A percentile compares a stretch with the other conserved stretches of the same genome.
Conservation (phyloP, 768 basidiomycete species). For the Naematelia aurantialba region DNA sequence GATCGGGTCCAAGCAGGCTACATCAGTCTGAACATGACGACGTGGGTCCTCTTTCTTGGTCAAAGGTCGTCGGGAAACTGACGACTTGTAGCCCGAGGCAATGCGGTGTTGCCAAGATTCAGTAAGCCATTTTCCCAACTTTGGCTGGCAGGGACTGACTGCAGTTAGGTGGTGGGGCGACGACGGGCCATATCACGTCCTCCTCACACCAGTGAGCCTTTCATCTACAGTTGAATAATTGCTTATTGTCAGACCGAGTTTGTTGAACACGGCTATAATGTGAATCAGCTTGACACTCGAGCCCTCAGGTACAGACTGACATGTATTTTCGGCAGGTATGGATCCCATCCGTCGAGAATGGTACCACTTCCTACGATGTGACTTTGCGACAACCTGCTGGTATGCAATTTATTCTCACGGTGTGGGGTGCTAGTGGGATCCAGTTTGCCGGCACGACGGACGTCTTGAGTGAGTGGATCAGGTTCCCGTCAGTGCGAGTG, state of each 20-base stretch:
- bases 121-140: conserved; percentile 9
- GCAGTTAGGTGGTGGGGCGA: conserved; percentile 36
- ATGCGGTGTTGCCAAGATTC: conserved; percentile 24
- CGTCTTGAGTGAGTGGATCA: conserved; percentile 32
- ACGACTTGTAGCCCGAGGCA: conserved; percentile 9
- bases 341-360: conserved; percentile 30
- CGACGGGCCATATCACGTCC: conserved; percentile 41
- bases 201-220: conserved; percentile 39
- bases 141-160: conserved; percentile 1
- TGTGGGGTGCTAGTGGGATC: conserved; percentile 44
- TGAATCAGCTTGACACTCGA: conserved; percentile 8
- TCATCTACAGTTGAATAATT: background rate
- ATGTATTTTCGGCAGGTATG: conserved; percentile 32
- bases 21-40: conserved; percentile 25
- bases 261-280: conserved; percentile 41
- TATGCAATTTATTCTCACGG: conserved; percentile 30
- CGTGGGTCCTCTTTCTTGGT: conserved; percentile 15
- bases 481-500: background rate
- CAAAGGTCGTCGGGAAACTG: background rate
- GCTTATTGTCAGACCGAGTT: conserved; percentile 26
- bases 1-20: conserved; percentile 14
- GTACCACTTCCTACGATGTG: conserved; percentile 21
- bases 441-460: conserved; percentile 40
- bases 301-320: background rate
- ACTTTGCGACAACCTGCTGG: conserved; percentile 33